A percentile compares a stretch with the other conserved stretches of the same genome.
Evolutionary conservation across 148 eudicot genomes (phyloP).

Genomic region (Vaccinium vitisidaea): DNA sequence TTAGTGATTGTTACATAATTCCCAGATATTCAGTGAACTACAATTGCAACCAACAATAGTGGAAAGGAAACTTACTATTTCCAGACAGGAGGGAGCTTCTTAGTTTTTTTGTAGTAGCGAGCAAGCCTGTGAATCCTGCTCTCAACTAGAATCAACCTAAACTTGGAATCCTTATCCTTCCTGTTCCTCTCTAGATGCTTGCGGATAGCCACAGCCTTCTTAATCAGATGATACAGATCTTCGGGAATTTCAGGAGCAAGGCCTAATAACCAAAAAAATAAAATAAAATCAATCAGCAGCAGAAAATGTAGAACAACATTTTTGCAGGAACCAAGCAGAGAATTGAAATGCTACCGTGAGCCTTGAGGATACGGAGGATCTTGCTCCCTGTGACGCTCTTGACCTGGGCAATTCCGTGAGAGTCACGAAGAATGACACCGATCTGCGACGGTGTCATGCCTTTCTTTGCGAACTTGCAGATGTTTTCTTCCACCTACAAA

Average conservation of each 20-base stretch:
- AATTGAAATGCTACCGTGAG: constrained; percentile 27
- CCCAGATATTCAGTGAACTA: not conserved
- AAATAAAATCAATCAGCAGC: not conserved
- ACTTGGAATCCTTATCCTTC: constrained; percentile 46
- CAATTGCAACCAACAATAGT: not conserved
- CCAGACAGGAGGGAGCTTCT: constrained; percentile 51
- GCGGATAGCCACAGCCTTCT: constrained; percentile 44
- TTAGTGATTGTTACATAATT: not conserved
- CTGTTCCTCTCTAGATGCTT: constrained; percentile 47
- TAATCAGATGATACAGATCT: constrained; percentile 41
- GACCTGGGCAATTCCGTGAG: constrained; percentile 39
- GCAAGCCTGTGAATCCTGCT: constrained; percentile 44
- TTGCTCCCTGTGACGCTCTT: constrained; percentile 32
- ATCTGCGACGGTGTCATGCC: constrained; percentile 36
- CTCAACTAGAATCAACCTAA: constrained; percentile 41
- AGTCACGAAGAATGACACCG: constrained; percentile 37
- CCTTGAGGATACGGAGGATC: constrained; percentile 41
- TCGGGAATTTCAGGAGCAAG: constrained; percentile 46
- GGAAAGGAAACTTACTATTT: constrained; percentile 30
- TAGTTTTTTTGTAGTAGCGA: constrained; percentile 46
- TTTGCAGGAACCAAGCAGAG: not conserved
- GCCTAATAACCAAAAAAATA: constrained; percentile 12
- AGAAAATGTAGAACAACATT: not conserved
- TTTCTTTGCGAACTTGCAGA: constrained; percentile 33
- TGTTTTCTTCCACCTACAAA: constrained; percentile 32